phyloP scores from a whole-genome alignment of 495 filamentous ascomycete species.

The Emericellopsis terricola region DNA sequence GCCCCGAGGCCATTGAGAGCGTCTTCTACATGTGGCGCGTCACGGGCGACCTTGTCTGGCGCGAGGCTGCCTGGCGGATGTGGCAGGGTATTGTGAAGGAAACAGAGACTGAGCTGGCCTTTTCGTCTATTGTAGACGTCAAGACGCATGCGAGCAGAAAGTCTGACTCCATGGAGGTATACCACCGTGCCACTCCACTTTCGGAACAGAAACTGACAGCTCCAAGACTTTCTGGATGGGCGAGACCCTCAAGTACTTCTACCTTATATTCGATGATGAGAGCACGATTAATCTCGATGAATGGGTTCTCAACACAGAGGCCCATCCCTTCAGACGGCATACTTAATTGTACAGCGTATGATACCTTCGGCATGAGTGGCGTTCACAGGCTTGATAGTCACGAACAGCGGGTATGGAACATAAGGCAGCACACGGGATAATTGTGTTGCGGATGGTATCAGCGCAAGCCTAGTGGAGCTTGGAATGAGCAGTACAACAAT shows the following conservation, averaged over 20 bases:
- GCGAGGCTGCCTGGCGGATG: conserved; percentile 41
- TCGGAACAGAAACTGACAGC: conserved; percentile 3
- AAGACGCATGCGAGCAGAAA: conserved; percentile 10
- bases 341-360: neutral
- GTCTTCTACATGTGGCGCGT: conserved; percentile 41
- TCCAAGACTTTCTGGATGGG: conserved; percentile 34
- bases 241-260: conserved; percentile 75
- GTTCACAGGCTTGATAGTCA: neutral
- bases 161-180: conserved; percentile 25
- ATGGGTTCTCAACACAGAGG: conserved; percentile 47
- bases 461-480: too few relatives aligned
- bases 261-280: conserved; percentile 60
- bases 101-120: conserved; percentile 24
- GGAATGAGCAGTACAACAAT: too few relatives aligned
- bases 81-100: conserved; percentile 26
- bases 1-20: conserved; percentile 43
- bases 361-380: too few relatives aligned
- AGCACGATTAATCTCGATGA: conserved; percentile 42
- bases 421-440: neutral
- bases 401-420: neutral
- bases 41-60: conserved; percentile 30
- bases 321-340: conserved; percentile 45
- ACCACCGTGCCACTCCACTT: conserved; percentile 2
- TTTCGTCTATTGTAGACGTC: conserved; percentile 22
- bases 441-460: too few relatives aligned